Conservation (phyloP, 208 protist species). For the Porcisia deanei region DNA sequence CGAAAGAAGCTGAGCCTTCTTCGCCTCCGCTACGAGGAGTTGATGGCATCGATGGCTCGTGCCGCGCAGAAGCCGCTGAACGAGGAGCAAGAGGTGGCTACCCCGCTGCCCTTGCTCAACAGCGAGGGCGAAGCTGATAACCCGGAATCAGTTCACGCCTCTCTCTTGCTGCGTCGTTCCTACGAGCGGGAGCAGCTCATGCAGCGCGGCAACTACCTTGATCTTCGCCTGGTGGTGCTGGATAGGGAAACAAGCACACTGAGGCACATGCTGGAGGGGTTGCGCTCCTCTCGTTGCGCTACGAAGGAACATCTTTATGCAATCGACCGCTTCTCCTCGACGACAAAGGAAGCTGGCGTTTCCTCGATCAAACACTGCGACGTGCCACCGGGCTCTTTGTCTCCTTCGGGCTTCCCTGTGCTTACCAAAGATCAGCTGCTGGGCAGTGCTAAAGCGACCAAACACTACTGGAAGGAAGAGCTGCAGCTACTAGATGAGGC, state of each 20-base stretch:
- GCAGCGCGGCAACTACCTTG: conserved; percentile 74
- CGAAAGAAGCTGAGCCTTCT: conserved; percentile 35
- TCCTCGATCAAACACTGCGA: background rate
- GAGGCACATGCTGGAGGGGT: conserved; percentile 48
- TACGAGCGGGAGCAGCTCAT: conserved; percentile 73
- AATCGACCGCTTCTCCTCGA: background rate
- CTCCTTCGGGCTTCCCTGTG: background rate
- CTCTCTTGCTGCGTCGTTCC: conserved; percentile 63
- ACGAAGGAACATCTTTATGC: background rate
- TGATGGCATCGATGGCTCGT: conserved; percentile 39
- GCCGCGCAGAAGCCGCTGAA: conserved; percentile 36
- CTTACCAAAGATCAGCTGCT: conserved; percentile 21
- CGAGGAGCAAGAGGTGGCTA: conserved; percentile 19
- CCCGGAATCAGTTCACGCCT: conserved; percentile 71
- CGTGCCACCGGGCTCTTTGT: background rate
- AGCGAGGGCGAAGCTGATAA: conserved; percentile 4
- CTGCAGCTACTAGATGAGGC: conserved; percentile 34
- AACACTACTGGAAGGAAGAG: conserved; percentile 26
- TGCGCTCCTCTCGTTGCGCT: conserved; percentile 22
- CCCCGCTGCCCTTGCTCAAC: conserved; percentile 11
- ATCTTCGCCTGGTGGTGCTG: conserved; percentile 65
- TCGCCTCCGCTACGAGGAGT: conserved; percentile 54
- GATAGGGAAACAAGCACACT: conserved; percentile 63
- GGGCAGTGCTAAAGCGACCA: conserved; percentile 9
- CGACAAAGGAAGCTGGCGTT: background rate